Evolutionary conservation across 129 eudicot genomes (phyloP).

Genomic region (Helianthus tuberosus): DNA sequence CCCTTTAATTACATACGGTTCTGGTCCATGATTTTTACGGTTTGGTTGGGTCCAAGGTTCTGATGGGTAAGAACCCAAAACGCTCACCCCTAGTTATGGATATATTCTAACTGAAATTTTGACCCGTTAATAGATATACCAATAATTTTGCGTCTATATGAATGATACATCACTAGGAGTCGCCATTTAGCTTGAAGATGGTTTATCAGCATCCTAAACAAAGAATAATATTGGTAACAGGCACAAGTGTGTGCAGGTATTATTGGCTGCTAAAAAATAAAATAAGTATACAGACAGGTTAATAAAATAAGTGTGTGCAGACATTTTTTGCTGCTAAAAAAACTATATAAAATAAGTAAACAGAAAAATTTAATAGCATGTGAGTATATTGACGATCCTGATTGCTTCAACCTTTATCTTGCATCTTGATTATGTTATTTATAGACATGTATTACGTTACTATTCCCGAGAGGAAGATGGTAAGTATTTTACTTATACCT

Average conservation of each 20-base stretch:
- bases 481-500: not conserved
- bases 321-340: not conserved
- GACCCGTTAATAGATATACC: no score
- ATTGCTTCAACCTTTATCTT: slow-evolving; percentile 23
- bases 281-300: not conserved
- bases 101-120: not conserved
- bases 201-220: not conserved
- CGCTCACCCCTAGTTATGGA: not conserved
- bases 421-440: slow-evolving; percentile 86
- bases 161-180: no score
- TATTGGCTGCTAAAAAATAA: no score
- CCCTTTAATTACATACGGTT: no score
- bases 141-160: no score
- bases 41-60: no score
- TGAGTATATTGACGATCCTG: slow-evolving; percentile 7
- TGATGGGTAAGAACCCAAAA: no score
- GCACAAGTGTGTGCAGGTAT: no score
- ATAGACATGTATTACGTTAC: slow-evolving; percentile 87
- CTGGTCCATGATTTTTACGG: no score
- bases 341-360: not conserved
- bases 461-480: slow-evolving; percentile 99
- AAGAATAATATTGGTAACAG: no score
- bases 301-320: not conserved
- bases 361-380: not conserved
- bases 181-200: slow-evolving; percentile 15